phyloP scores from a whole-genome alignment of 257 asterid species.

The Mitragyna speciosa region DNA sequence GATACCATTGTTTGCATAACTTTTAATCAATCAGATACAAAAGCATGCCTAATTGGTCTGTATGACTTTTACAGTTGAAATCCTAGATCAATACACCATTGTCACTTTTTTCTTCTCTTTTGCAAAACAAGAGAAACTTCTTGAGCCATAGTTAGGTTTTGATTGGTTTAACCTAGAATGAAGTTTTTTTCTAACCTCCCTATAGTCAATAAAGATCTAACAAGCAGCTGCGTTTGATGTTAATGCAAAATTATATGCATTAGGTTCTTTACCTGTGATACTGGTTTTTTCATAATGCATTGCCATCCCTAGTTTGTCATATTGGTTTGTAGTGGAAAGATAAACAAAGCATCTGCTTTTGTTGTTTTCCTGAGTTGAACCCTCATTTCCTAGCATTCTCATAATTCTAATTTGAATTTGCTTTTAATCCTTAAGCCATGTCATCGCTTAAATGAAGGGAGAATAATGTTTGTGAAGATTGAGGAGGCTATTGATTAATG shows the following conservation, averaged over 20 bases:
- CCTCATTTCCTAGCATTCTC: neutral
- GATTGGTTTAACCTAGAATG: too few relatives aligned
- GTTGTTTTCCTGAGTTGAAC: neutral
- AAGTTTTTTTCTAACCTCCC: too few relatives aligned
- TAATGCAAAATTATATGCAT: too few relatives aligned
- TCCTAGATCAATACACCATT: too few relatives aligned
- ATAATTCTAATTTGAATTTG: neutral
- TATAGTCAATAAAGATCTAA: neutral
- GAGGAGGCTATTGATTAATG: constrained; percentile 59
- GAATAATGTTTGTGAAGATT: constrained; percentile 51
- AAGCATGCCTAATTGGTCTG: constrained; percentile 3
- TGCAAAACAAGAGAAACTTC: too few relatives aligned
- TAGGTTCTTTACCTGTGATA: neutral
- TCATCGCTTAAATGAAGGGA: constrained; percentile 54
- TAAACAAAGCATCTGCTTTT: neutral
- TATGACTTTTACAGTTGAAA: too few relatives aligned
- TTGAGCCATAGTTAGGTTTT: too few relatives aligned
- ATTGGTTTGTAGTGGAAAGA: neutral
- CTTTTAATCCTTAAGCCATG: constrained; percentile 48
- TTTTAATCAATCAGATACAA: too few relatives aligned
- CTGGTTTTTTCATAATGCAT: neutral
- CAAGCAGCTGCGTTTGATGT: too few relatives aligned
- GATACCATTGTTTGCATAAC: too few relatives aligned
- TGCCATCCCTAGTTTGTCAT: neutral
- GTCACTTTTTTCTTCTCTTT: too few relatives aligned